phyloP scores from a whole-genome alignment of 2,329 filamentous ascomycete genomes.

The Coniochaeta hoffmannii region DNA sequence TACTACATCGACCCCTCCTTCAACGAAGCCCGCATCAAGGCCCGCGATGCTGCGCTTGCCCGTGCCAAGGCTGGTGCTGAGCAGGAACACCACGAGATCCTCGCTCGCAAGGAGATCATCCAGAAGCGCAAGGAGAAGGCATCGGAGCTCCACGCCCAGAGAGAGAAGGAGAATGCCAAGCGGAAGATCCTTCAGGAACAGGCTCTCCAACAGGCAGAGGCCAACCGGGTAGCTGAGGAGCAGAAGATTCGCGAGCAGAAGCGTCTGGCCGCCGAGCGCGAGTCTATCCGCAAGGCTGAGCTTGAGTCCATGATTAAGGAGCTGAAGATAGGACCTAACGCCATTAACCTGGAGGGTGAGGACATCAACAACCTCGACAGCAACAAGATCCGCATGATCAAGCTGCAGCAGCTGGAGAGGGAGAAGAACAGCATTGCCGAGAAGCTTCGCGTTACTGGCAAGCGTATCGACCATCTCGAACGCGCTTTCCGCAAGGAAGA shows the following conservation, averaged over 20 bases:
- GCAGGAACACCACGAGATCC: conserved; percentile 78
- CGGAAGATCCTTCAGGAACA: conserved; percentile 82
- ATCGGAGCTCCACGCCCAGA: conserved; percentile 78
- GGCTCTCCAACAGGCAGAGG: conserved; percentile 83
- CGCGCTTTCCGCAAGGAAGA: conserved; percentile 96
- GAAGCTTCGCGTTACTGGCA: conserved; percentile 82
- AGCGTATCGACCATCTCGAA: conserved; percentile 94
- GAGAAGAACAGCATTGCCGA: conserved; percentile 97
- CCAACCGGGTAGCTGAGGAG: conserved; percentile 82
- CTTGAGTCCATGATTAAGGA: conserved; percentile 88
- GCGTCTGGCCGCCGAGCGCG: conserved; percentile 77
- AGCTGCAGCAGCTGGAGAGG: conserved; percentile 90
- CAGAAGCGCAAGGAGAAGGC: conserved; percentile 96
- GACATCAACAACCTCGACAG: conserved; percentile 83
- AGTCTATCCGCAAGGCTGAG: conserved; percentile 86
- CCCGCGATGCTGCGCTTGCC: conserved; percentile 70
- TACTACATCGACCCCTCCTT: conserved; percentile 91
- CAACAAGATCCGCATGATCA: conserved; percentile 85
- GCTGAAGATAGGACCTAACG: conserved; percentile 81
- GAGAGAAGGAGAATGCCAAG: conserved; percentile 87
- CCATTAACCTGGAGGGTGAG: conserved; percentile 65
- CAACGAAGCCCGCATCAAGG: conserved; percentile 71
- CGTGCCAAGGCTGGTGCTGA: conserved; percentile 84
- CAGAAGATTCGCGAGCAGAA: conserved; percentile 84
- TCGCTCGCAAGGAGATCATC: conserved; percentile 83